Conservation (phyloP, 441 rosid species). For the Metrosideros polymorpha region DNA sequence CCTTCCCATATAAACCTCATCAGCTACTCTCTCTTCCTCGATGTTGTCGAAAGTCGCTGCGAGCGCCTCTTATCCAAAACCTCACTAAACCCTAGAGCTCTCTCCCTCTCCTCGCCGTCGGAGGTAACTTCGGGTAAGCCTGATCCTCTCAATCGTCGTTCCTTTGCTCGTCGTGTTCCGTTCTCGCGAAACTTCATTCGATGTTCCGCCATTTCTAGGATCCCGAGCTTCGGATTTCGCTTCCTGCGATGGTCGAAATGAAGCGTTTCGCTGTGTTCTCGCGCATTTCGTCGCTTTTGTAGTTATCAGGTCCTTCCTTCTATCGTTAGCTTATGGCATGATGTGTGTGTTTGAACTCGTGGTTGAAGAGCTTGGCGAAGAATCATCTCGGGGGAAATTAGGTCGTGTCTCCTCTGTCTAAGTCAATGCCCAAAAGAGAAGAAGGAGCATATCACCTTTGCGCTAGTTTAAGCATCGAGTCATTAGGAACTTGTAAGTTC, state of each 20-base stretch:
- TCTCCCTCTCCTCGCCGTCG: background rate
- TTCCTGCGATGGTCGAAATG: background rate
- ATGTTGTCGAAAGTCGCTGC: background rate
- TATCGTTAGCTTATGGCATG: background rate
- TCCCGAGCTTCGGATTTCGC: background rate
- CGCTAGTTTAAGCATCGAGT: background rate
- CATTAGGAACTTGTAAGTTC: background rate
- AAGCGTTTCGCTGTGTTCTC: background rate
- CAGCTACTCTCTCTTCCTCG: background rate
- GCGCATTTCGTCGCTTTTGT: background rate
- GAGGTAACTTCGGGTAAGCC: background rate
- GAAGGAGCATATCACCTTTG: background rate
- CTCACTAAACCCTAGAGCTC: slow-evolving; percentile 3
- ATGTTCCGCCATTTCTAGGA: background rate
- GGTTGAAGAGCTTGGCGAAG: background rate
- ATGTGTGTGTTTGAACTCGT: background rate
- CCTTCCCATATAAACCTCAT: background rate
- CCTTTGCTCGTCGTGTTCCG: background rate
- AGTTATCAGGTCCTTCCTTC: background rate
- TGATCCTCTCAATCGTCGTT: background rate
- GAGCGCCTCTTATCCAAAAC: background rate
- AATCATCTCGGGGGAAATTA: background rate
- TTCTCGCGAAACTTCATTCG: background rate
- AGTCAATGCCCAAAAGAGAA: background rate
- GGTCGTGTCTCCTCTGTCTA: background rate